Conservation (phyloP, 2,329 filamentous ascomycete genomes). For the Alternaria viburni region DNA sequence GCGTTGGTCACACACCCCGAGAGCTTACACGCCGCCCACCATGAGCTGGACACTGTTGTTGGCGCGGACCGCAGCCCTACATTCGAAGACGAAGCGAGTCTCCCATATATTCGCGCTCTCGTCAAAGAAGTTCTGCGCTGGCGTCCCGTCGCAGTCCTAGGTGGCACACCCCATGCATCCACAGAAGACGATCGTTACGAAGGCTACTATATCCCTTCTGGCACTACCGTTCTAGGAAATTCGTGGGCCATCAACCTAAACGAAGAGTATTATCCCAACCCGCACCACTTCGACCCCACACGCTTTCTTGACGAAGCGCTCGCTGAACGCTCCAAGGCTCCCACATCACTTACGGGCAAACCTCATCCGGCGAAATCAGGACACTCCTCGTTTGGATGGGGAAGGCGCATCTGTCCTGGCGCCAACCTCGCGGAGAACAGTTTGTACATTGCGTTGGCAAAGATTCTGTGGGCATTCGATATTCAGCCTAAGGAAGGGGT, state of each 20-base stretch:
- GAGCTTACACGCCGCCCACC: conserved; percentile 52
- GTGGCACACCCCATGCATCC: conserved; percentile 56
- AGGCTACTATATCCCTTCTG: conserved; percentile 58
- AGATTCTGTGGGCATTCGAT: conserved; percentile 46
- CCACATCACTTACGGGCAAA: conserved; percentile 23
- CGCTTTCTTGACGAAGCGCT: conserved; percentile 46
- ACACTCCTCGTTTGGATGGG: conserved; percentile 47
- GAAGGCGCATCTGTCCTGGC: conserved; percentile 41
- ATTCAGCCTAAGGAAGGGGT: conserved; percentile 38
- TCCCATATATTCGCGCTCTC: conserved; percentile 50
- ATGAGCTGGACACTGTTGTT: conserved; percentile 48
- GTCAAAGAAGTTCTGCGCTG: conserved; percentile 48
- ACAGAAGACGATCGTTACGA: conserved; percentile 58
- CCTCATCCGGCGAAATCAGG: conserved; percentile 39
- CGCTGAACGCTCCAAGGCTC: conserved; percentile 21
- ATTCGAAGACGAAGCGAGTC: conserved; percentile 45
- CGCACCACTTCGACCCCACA: conserved; percentile 50
- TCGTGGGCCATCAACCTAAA: conserved; percentile 55
- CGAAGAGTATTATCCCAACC: conserved; percentile 48
- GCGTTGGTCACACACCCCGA: conserved; percentile 57
- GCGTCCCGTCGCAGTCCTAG: conserved; percentile 51
- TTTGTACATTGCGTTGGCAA: conserved; percentile 42
- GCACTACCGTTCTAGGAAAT: conserved; percentile 55
- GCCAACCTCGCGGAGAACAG: conserved; percentile 40
- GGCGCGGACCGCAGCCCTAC: conserved; percentile 40